These are phyloP conservation scores for Sclerotinia nivalis DNA, from an alignment of 2,329 filamentous ascomycete genomes.

Conservation along the genomic window DNA sequence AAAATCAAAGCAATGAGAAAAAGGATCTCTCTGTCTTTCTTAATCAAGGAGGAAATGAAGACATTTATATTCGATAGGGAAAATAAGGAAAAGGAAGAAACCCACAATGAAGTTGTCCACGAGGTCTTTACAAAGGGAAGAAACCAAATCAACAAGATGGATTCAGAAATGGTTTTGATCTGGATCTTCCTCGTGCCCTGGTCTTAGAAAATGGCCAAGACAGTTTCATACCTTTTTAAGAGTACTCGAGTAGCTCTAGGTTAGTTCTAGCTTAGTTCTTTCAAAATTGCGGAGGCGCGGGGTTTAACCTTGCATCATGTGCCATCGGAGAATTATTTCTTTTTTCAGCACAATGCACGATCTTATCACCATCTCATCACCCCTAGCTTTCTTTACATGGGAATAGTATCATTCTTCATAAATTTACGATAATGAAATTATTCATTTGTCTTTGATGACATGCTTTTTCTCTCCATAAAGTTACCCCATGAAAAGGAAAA, in stretches of 20 bases:
- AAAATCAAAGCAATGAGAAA: background rate
- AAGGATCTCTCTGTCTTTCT: background rate
- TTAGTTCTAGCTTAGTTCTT: background rate
- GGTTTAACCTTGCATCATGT: slow-evolving; percentile 9
- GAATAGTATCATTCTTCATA: background rate
- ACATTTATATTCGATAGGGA: slow-evolving; percentile 9
- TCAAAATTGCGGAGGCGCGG: background rate
- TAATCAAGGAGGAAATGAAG: slow-evolving; percentile 13
- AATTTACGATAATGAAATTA: background rate
- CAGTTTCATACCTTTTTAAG: background rate
- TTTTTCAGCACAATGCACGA: background rate
- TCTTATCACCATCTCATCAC: background rate
- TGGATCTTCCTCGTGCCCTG: background rate
- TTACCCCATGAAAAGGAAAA: background rate
- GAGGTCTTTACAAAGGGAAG: slow-evolving; percentile 1
- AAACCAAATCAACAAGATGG: background rate
- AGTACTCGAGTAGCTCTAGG: background rate
- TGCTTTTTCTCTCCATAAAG: too few species aligned
- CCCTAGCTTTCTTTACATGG: background rate
- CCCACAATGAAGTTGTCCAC: background rate
- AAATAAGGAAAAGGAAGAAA: background rate
- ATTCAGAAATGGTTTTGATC: background rate
- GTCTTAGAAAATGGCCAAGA: background rate
- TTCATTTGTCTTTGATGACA: background rate
- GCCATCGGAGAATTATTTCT: background rate